Evolutionary conservation across 2,329 filamentous ascomycete species (phyloP).

Genomic region (Penicillium sp.): DNA sequence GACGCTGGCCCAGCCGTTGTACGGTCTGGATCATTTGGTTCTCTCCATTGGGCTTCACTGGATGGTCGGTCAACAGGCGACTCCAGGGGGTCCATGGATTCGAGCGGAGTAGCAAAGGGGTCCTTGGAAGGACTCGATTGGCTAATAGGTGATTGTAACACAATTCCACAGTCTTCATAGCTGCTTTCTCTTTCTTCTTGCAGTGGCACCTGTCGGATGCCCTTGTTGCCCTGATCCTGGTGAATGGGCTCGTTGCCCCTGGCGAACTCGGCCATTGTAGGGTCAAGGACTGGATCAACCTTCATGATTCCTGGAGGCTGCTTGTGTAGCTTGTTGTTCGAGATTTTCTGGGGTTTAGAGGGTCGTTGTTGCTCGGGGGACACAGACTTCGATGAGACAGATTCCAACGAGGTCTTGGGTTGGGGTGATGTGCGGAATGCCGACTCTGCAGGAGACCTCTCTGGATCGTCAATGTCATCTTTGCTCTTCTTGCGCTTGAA

Average conservation of each 20-base stretch:
- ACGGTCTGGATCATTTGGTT: conserved; percentile 8
- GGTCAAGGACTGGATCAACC: conserved; percentile 33
- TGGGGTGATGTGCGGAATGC: conserved; percentile 37
- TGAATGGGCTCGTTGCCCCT: conserved; percentile 18
- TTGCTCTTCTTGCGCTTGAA: conserved; percentile 58
- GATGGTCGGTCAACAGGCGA: conserved; percentile 21
- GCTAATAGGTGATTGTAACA: conserved; percentile 16
- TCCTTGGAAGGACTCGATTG: conserved; percentile 22
- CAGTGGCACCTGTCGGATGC: conserved; percentile 32
- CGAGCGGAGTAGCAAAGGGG: conserved; percentile 15
- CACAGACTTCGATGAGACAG: conserved; percentile 30
- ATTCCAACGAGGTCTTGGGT: conserved; percentile 40
- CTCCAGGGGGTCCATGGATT: conserved; percentile 11
- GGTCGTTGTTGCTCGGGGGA: conserved; percentile 16
- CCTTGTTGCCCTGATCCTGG: conserved; percentile 15
- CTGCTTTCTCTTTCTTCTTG: conserved; percentile 21
- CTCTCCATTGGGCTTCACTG: conserved; percentile 18
- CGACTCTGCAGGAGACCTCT: conserved; percentile 55
- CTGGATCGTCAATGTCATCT: conserved; percentile 40
- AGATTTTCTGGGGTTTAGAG: conserved; percentile 45
- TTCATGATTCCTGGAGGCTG: conserved; percentile 45
- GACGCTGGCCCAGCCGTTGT: conserved; percentile 22
- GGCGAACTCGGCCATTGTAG: conserved; percentile 17
- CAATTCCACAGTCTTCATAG: conserved; percentile 18
- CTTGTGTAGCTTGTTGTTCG: conserved; percentile 62